Percentiles rank a stretch among this genome's conserved stretches.
phyloP scores from a whole-genome alignment of 495 filamentous ascomycete genomes.

The Lineolata rhizophorae region DNA sequence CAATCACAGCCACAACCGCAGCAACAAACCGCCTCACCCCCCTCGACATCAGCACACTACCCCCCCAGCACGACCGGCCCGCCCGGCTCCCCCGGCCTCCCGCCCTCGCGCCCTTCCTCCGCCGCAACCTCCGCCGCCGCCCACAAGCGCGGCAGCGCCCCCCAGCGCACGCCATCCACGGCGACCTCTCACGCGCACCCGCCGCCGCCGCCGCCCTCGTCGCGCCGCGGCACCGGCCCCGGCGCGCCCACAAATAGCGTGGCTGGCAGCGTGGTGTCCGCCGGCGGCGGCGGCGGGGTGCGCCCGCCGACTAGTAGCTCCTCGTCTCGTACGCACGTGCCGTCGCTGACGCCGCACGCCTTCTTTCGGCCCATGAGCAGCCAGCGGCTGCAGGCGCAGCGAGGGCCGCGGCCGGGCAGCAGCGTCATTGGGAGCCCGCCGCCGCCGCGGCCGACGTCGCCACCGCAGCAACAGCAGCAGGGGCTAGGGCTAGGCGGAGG shows the following conservation, averaged over 20 bases:
- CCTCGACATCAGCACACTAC: not conserved
- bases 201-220: too few species aligned
- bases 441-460: too few species aligned
- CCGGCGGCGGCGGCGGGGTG: conserved; percentile 21
- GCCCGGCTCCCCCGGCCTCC: conserved; percentile 21
- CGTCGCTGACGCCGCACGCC: conserved; percentile 65
- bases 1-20: too few species aligned
- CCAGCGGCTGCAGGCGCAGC: conserved; percentile 78
- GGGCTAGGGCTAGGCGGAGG: too few species aligned
- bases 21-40: not conserved
- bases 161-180: too few species aligned
- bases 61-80: conserved; percentile 20
- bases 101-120: conserved; percentile 19
- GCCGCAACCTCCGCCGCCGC: conserved; percentile 22
- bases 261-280: conserved; percentile 10
- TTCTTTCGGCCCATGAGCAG: conserved; percentile 97
- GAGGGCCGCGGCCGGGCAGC: conserved; percentile 32
- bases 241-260: conserved; percentile 24
- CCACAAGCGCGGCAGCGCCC: conserved; percentile 24
- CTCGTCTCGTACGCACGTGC: conserved; percentile 67
- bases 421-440: conserved; percentile 22
- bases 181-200: too few species aligned
- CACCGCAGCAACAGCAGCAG: too few species aligned
- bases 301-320: conserved; percentile 25
- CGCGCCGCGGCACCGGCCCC: too few species aligned